Evolutionary conservation across 2,329 filamentous ascomycete species (phyloP).

Genomic region (Graphiopsis chlorocephala): DNA sequence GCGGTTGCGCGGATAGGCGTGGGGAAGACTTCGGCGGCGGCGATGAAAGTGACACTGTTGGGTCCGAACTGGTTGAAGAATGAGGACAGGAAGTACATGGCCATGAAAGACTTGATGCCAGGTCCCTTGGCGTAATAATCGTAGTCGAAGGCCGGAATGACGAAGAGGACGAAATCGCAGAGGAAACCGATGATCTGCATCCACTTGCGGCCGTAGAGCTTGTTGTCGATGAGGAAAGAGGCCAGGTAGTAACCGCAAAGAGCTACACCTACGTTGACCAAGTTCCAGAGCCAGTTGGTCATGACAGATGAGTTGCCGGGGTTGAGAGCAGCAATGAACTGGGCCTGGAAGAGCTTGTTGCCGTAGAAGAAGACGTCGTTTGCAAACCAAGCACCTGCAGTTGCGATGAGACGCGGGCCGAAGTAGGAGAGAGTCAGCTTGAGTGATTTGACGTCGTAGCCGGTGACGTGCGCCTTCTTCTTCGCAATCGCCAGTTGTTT

Average conservation of each 20-base stretch:
- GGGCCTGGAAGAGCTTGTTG: conserved; percentile 93
- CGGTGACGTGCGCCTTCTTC: conserved; percentile 81
- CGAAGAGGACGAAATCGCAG: conserved; percentile 89
- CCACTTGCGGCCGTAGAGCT: conserved; percentile 90
- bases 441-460: conserved; percentile 85
- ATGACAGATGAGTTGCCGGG: conserved; percentile 68
- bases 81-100: conserved; percentile 96
- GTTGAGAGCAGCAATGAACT: conserved; percentile 83
- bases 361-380: conserved; percentile 99
- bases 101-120: conserved; percentile 85
- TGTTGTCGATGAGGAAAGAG: conserved; percentile 88
- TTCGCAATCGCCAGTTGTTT: conserved; percentile 80
- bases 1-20: conserved; percentile 89
- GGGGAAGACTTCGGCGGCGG: conserved; percentile 94
- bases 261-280: conserved; percentile 85
- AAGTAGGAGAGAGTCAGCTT: conserved; percentile 77
- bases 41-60: conserved; percentile 94
- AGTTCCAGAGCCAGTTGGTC: conserved; percentile 81
- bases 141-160: conserved; percentile 86
- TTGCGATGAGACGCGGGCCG: conserved; percentile 80
- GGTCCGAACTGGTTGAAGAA: conserved; percentile 99
- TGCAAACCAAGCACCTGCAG: conserved; percentile 86
- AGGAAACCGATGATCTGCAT: conserved; percentile 96
- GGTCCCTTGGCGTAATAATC: conserved; percentile 71
- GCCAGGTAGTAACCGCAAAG: conserved; percentile 87